These are phyloP conservation scores for Daldinia caldariorum DNA, from an alignment of 495 filamentous ascomycete species.

Conservation along the genomic window DNA sequence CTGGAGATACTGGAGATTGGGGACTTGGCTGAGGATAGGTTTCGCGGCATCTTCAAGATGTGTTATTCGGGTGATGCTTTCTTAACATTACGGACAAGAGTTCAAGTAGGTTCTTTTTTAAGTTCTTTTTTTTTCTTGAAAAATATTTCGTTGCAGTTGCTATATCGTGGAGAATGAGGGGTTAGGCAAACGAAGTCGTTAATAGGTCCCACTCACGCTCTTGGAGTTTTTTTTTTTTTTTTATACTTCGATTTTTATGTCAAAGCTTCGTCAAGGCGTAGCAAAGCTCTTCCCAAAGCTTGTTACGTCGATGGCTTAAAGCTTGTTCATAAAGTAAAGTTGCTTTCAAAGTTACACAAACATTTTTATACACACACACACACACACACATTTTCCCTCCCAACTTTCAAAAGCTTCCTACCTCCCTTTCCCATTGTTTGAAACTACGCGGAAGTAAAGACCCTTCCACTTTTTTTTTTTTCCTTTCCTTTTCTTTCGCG, in stretches of 20 bases:
- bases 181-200: slow-evolving; percentile 10
- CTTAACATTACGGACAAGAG: slow-evolving; percentile 90
- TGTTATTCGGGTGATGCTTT: slow-evolving; percentile 95
- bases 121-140: slow-evolving; percentile 16
- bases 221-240: not conserved
- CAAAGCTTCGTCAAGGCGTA: slow-evolving; percentile 17
- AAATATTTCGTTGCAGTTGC: slow-evolving; percentile 4
- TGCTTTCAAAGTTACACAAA: slow-evolving; percentile 22
- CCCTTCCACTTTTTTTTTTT: not conserved
- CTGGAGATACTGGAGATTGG: slow-evolving; percentile 97
- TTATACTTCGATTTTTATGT: slow-evolving; percentile 3
- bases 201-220: not conserved
- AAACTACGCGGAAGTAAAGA: slow-evolving; percentile 24
- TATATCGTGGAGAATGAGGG: slow-evolving; percentile 14
- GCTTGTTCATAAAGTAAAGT: slow-evolving; percentile 22
- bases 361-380: not conserved
- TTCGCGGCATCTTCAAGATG: slow-evolving; percentile 99
- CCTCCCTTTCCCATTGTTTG: slow-evolving; percentile 25
- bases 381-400: not conserved
- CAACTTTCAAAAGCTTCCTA: slow-evolving; percentile 6
- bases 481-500: slow-evolving; percentile 10
- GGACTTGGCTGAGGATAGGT: slow-evolving; percentile 94
- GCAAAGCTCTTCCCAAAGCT: slow-evolving; percentile 7
- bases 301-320: slow-evolving; percentile 2
- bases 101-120: slow-evolving; percentile 69